These are phyloP conservation scores for Geotrichum candidum DNA, from an alignment of 1,139 yeast genomes.

Conservation along the genomic window DNA sequence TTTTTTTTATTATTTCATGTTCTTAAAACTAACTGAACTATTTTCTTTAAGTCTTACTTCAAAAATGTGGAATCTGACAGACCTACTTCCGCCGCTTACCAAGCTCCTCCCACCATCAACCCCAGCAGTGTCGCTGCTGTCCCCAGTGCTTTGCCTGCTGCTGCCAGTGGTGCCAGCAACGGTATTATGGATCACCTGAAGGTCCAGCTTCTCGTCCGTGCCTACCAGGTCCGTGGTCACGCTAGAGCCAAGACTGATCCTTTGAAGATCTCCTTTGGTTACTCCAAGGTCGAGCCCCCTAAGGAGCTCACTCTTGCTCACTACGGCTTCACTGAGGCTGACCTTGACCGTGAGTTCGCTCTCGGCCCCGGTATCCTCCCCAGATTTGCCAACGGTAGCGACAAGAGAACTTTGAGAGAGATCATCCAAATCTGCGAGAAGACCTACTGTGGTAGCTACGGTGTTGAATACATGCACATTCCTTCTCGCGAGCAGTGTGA, in stretches of 20 bases:
- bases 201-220: constrained; percentile 93
- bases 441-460: constrained; percentile 82
- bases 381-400: constrained; percentile 61
- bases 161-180: constrained; percentile 22
- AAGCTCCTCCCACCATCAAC: constrained; percentile 84
- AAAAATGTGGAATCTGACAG: constrained; percentile 71
- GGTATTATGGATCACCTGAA: constrained; percentile 86
- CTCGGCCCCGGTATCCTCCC: constrained; percentile 98
- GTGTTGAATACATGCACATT: constrained; percentile 93
- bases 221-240: constrained; percentile 98
- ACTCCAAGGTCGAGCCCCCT: constrained; percentile 52
- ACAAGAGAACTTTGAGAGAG: constrained; percentile 59
- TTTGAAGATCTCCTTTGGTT: constrained; percentile 79
- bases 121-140: constrained; percentile 71
- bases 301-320: constrained; percentile 85
- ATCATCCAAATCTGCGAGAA: constrained; percentile 72
- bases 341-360: constrained; percentile 74
- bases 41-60: constrained; percentile 56
- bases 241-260: constrained; percentile 95
- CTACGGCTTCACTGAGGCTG: constrained; percentile 85
- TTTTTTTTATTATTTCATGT: neutral
- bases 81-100: constrained; percentile 68
- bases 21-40: neutral
- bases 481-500: constrained; percentile 95
- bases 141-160: constrained; percentile 42